These are phyloP conservation scores for Tuber aestivum DNA, from an alignment of 495 filamentous ascomycete genomes.

Conservation along the genomic window DNA sequence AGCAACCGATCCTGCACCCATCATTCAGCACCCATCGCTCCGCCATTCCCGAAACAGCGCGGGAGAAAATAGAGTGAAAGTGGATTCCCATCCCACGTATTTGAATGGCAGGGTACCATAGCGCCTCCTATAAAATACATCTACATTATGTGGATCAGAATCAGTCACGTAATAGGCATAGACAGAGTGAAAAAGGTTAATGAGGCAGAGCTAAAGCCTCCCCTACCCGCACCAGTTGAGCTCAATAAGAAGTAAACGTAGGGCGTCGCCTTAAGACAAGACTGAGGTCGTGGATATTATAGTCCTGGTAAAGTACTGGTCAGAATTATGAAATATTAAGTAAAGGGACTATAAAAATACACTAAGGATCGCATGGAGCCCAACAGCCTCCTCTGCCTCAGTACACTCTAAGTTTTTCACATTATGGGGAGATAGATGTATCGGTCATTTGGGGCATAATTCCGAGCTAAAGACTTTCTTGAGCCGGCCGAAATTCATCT, in stretches of 20 bases:
- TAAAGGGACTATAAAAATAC: conserved; percentile 13
- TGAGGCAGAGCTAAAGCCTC: not conserved
- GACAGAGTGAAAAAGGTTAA: not conserved
- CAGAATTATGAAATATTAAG: not conserved
- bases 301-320: conserved; percentile 23
- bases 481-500: conserved; percentile 28
- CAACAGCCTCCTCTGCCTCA: conserved; percentile 30
- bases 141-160: not conserved
- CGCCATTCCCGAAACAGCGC: not conserved
- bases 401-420: conserved; percentile 22
- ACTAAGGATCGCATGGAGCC: conserved; percentile 36
- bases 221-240: not conserved
- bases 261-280: conserved; percentile 22
- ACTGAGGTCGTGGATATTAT: conserved; percentile 35
- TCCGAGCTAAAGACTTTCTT: conserved; percentile 32
- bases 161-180: not conserved
- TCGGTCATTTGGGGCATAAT: conserved; percentile 24
- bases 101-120: not conserved
- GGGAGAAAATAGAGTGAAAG: not conserved
- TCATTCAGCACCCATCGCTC: not conserved
- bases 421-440: conserved; percentile 20
- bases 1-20: not conserved
- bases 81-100: not conserved
- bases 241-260: not conserved
- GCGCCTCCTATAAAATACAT: not conserved